Conservation (phyloP, 306 rosid genomes). For the Elaeagnus macrophylla region DNA sequence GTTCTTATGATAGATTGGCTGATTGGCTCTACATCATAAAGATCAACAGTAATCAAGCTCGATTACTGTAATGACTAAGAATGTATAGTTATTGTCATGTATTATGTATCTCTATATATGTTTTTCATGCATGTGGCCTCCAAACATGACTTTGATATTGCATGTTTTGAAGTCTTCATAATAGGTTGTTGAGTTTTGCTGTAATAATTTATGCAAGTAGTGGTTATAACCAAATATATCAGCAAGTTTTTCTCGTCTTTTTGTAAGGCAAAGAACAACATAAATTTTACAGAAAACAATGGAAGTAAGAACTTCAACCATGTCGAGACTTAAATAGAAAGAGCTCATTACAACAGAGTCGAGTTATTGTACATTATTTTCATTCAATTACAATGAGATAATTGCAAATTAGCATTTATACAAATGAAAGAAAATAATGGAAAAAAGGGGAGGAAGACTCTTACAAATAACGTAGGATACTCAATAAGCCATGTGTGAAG, state of each 20-base stretch:
- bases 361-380: slow-evolving; percentile 20
- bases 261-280: no score
- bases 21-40: neutral
- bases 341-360: neutral
- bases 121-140: no score
- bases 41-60: neutral
- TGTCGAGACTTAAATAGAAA: neutral
- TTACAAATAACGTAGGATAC: slow-evolving; percentile 29
- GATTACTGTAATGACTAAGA: neutral
- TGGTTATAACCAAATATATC: no score
- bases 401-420: slow-evolving; percentile 45
- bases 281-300: no score
- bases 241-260: no score
- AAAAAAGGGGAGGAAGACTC: slow-evolving; percentile 9
- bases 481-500: slow-evolving; percentile 28
- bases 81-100: no score
- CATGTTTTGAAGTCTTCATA: no score
- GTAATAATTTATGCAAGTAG: no score
- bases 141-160: no score
- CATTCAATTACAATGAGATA: slow-evolving; percentile 27
- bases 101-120: no score
- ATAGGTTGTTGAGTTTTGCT: no score
- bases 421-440: slow-evolving; percentile 24
- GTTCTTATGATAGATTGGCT: no score
- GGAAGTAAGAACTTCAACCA: neutral